phyloP scores from a whole-genome alignment of 2,329 filamentous ascomycete genomes.

The Ophiostoma fasciatum region DNA sequence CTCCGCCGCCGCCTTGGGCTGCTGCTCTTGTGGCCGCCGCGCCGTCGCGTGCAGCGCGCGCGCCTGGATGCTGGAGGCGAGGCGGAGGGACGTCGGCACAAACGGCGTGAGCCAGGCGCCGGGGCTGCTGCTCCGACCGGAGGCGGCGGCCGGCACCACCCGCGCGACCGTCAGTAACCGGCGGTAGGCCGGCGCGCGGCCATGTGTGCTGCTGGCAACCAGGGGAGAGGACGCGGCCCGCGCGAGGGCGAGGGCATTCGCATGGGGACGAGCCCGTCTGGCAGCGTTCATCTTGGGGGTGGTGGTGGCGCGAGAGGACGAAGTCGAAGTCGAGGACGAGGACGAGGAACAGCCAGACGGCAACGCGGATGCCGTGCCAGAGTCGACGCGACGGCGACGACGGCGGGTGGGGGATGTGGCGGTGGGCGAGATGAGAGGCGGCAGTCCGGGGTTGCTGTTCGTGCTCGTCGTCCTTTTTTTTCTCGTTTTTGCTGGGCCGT shows the following conservation, averaged over 20 bases:
- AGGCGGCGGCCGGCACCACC: too few species aligned
- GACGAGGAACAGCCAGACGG: too few species aligned
- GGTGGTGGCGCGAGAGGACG: slow-evolving; percentile 2
- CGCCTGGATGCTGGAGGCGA: slow-evolving; percentile 14
- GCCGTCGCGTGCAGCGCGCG: slow-evolving; percentile 22
- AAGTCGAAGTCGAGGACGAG: slow-evolving; percentile 1
- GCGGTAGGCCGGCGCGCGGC: slow-evolving; percentile 32
- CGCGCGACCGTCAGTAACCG: slow-evolving; percentile 32
- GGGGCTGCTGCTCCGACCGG: too few species aligned
- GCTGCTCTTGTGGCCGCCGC: slow-evolving; percentile 8
- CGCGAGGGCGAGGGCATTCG: slow-evolving; percentile 25
- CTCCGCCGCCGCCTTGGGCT: slow-evolving; percentile 17
- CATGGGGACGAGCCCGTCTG: slow-evolving; percentile 29
- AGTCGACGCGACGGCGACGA: too few species aligned
- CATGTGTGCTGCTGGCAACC: slow-evolving; percentile 19
- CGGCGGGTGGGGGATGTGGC: too few species aligned
- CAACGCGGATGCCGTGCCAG: too few species aligned
- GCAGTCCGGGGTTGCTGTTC: too few species aligned
- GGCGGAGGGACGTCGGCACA: slow-evolving; percentile 15
- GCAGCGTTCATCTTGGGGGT: slow-evolving; percentile 27
- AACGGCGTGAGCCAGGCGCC: too few species aligned
- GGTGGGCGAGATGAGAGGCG: too few species aligned
- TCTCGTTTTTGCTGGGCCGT: too few species aligned
- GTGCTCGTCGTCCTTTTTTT: too few species aligned
- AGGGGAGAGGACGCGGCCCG: slow-evolving; percentile 25